A percentile compares a stretch with the other conserved stretches of the same genome.
These are phyloP conservation scores for Solanum aculeatissimum DNA, from an alignment of 305 asterid species.

Conservation along the genomic window DNA sequence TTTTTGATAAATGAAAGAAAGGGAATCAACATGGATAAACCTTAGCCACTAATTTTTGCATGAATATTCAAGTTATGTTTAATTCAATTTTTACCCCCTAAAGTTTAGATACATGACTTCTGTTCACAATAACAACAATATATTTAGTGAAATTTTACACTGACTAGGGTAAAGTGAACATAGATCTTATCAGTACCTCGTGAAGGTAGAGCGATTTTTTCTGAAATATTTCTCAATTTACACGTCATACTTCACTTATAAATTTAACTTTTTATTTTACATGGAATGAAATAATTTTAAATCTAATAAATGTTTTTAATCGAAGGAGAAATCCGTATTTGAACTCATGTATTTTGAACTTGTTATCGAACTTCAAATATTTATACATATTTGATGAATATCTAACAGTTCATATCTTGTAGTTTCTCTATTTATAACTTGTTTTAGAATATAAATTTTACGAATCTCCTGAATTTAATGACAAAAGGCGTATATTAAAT, in stretches of 20 bases:
- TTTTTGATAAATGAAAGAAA: neutral
- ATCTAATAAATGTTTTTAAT: neutral
- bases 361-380: neutral
- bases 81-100: neutral
- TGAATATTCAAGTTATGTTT: neutral
- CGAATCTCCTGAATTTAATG: rapidly evolving
- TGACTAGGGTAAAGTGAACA: rapidly evolving
- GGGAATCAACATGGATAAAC: neutral
- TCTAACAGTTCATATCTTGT: no score
- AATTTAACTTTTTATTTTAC: neutral
- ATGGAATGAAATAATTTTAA: neutral
- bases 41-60: neutral
- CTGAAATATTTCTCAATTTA: neutral
- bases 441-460: neutral
- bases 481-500: neutral
- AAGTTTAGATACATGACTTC: neutral
- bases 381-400: neutral
- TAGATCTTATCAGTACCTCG: no score
- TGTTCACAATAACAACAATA: no score
- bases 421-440: neutral
- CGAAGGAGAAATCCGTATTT: neutral
- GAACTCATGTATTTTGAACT: neutral
- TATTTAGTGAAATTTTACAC: no score
- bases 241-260: neutral
- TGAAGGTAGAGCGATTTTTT: no score